Evolutionary conservation across 1,284 basidiomycete species (phyloP).

Genomic region (Marasmius fiardii): DNA sequence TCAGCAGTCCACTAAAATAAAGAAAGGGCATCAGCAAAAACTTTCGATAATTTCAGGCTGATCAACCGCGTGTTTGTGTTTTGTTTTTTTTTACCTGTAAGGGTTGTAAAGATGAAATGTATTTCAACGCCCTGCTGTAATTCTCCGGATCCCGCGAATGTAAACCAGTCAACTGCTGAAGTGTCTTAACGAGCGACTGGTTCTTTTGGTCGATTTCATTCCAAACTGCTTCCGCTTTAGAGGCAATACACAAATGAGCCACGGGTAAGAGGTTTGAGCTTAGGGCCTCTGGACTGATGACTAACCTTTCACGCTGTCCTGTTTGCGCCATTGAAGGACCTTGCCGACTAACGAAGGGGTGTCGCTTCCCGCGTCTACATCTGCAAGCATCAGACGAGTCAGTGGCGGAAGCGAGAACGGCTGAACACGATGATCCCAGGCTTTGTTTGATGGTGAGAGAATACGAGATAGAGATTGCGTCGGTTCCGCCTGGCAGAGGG

Average conservation of each 20-base stretch:
- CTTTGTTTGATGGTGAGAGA: conserved; percentile 56
- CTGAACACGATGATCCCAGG: conserved; percentile 65
- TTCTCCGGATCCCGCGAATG: conserved; percentile 40
- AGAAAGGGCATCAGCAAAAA: not conserved
- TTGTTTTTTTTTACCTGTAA: conserved; percentile 43
- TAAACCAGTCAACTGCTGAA: conserved; percentile 48
- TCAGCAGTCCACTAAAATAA: conserved; percentile 54
- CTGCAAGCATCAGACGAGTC: conserved; percentile 82
- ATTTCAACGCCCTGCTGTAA: conserved; percentile 57
- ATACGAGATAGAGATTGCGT: conserved; percentile 37
- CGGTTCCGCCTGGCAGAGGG: conserved; percentile 16
- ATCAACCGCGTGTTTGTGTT: no score
- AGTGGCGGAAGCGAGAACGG: conserved; percentile 80
- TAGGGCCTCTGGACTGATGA: no score
- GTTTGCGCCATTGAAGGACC: conserved; percentile 84
- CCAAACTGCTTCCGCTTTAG: conserved; percentile 69
- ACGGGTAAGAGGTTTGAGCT: conserved; percentile 1
- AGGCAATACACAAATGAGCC: conserved; percentile 13
- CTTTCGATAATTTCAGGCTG: not conserved
- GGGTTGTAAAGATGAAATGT: conserved; percentile 54
- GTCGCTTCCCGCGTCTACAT: conserved; percentile 91
- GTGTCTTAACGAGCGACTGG: conserved; percentile 48
- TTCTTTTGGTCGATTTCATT: conserved; percentile 63
- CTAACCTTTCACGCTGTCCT: conserved; percentile 55
- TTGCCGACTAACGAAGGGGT: conserved; percentile 90